phyloP scores from a whole-genome alignment of 2,329 filamentous ascomycete genomes.

The Calcarisporium arbuscula region DNA sequence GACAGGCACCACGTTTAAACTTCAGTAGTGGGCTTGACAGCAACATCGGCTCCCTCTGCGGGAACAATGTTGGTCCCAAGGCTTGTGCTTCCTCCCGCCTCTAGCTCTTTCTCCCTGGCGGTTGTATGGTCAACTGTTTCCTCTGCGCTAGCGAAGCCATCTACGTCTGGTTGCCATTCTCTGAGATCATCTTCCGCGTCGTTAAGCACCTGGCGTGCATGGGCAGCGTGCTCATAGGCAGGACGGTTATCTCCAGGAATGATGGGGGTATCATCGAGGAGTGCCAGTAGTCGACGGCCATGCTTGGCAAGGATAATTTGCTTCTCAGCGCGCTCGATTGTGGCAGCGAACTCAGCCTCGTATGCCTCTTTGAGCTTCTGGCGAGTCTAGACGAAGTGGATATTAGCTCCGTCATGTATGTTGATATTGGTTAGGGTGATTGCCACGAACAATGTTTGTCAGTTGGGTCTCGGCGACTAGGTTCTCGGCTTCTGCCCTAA shows the following conservation, averaged over 20 bases:
- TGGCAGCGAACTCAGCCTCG: constrained; percentile 78
- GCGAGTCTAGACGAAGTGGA: constrained; percentile 56
- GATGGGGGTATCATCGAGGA: constrained; percentile 84
- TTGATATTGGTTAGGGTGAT: background rate
- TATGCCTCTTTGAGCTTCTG: constrained; percentile 96
- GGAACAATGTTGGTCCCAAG: too few relatives aligned
- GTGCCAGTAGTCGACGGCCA: constrained; percentile 73
- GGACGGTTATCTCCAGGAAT: constrained; percentile 75
- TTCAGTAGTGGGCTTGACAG: too few relatives aligned
- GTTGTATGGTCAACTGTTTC: too few relatives aligned
- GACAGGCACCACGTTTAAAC: too few relatives aligned
- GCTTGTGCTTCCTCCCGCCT: too few relatives aligned
- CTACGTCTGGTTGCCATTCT: constrained; percentile 60
- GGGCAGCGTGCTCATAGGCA: constrained; percentile 58
- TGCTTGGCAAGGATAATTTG: constrained; percentile 91
- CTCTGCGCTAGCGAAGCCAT: too few relatives aligned
- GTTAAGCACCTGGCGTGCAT: constrained; percentile 80
- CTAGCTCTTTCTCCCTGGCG: too few relatives aligned
- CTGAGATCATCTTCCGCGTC: constrained; percentile 86
- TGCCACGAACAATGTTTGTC: constrained; percentile 72
- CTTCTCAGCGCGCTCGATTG: constrained; percentile 95
- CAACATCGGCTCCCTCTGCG: too few relatives aligned
- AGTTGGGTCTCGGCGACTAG: constrained; percentile 94
- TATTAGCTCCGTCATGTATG: background rate
- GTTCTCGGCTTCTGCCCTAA: constrained; percentile 91